A percentile compares a stretch with the other conserved stretches of the same genome.
These are phyloP conservation scores for Acephala macrosclerotiorum DNA, from an alignment of 2,329 filamentous ascomycete species.

Conservation along the genomic window DNA sequence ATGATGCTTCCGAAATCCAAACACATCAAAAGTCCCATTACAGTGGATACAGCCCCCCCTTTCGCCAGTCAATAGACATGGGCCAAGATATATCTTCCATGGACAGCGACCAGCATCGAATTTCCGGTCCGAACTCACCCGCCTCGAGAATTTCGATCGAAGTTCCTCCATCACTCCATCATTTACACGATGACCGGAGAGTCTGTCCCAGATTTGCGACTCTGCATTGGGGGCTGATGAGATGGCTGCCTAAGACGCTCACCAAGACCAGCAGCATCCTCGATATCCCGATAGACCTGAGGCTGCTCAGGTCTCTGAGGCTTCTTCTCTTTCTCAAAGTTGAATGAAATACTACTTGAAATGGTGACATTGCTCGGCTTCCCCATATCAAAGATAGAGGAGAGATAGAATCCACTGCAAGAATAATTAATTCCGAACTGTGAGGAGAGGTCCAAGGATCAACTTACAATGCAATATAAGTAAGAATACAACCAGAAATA, in stretches of 20 bases:
- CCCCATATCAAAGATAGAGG: conserved; percentile 14
- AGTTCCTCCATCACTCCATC: no score
- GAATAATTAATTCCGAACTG: neutral
- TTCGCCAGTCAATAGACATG: no score
- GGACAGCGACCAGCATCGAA: no score
- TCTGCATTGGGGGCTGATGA: neutral
- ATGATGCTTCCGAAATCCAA: no score
- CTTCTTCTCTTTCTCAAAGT: conserved; percentile 1
- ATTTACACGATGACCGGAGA: neutral
- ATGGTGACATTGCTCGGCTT: conserved; percentile 18
- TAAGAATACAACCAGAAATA: conserved; percentile 2
- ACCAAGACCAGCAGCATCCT: conserved; percentile 10
- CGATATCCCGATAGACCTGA: conserved; percentile 9
- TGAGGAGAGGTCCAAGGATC: no score
- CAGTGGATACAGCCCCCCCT: no score
- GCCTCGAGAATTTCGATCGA: no score
- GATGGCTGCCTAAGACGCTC: neutral
- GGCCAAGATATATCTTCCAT: no score
- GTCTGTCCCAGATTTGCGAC: conserved; percentile 9
- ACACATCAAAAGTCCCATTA: no score
- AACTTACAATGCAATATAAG: conserved; percentile 8
- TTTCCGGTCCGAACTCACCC: no score
- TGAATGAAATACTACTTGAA: conserved; percentile 12
- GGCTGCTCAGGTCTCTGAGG: neutral
- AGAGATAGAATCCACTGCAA: conserved; percentile 4